These are phyloP conservation scores for Phytophthora palmivora DNA, from an alignment of 352 stramenopile genomes.

Conservation along the genomic window DNA sequence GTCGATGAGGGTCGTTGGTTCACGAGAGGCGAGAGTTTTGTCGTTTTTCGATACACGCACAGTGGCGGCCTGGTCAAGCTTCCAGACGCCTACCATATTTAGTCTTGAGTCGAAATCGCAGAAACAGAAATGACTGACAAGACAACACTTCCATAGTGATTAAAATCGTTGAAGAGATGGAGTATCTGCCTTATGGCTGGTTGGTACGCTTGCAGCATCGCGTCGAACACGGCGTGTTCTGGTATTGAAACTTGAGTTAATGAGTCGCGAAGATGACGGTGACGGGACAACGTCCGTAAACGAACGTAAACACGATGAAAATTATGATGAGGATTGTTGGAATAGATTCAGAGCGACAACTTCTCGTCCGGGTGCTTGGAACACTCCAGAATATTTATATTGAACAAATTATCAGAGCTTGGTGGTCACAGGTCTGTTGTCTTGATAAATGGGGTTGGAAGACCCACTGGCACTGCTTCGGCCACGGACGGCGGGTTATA, in stretches of 20 bases:
- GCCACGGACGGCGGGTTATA: slow-evolving; percentile 11
- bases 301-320: not conserved
- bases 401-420: not conserved
- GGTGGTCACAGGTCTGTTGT: slow-evolving; percentile 15
- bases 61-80: slow-evolving; percentile 15
- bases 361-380: too few species aligned
- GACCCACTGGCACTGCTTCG: slow-evolving; percentile 13
- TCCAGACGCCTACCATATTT: slow-evolving; percentile 25
- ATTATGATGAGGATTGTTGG: slow-evolving; percentile 3
- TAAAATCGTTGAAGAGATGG: too few species aligned
- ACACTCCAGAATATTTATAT: too few species aligned
- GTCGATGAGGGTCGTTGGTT: slow-evolving; percentile 42
- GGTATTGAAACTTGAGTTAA: too few species aligned
- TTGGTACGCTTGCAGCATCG: too few species aligned
- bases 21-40: slow-evolving; percentile 31
- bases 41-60: slow-evolving; percentile 14
- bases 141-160: too few species aligned
- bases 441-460: slow-evolving; percentile 20
- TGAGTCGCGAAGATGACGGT: not conserved
- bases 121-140: slow-evolving; percentile 1
- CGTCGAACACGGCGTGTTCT: too few species aligned
- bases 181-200: too few species aligned
- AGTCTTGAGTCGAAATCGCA: not conserved
- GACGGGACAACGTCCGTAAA: slow-evolving; percentile 3
- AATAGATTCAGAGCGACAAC: too few species aligned